phyloP scores from a whole-genome alignment of 2,329 filamentous ascomycete genomes.

The Didymella pinodella region DNA sequence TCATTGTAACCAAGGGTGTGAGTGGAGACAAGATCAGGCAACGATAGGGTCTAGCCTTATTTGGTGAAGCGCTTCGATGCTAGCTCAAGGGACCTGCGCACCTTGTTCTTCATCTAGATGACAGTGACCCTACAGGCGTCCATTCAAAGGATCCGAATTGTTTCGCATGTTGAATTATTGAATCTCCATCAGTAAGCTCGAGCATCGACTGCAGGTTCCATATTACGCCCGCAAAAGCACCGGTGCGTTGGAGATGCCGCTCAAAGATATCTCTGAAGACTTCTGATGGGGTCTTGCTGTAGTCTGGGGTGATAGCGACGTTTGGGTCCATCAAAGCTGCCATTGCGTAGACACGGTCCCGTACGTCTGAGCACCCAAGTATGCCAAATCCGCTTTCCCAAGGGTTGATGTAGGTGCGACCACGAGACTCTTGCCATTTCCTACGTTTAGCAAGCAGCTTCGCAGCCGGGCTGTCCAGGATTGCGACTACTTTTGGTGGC shows the following conservation, averaged over 20 bases:
- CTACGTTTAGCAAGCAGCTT: background rate
- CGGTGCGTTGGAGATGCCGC: background rate
- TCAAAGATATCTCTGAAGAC: background rate
- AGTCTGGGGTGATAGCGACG: background rate
- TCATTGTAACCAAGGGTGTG: too few relatives aligned
- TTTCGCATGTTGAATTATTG: background rate
- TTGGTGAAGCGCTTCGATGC: background rate
- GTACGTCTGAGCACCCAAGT: background rate
- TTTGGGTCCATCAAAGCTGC: background rate
- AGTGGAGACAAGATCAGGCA: background rate
- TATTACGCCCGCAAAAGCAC: background rate
- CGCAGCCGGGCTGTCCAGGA: background rate
- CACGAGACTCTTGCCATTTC: background rate
- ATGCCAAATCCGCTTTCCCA: background rate
- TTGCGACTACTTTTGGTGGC: too few relatives aligned
- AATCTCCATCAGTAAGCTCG: background rate
- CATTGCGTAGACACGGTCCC: background rate
- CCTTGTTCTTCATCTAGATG: too few relatives aligned
- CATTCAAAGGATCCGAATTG: background rate
- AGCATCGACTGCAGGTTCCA: background rate
- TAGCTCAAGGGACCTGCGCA: too few relatives aligned
- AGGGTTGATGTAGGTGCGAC: background rate
- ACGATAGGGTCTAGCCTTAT: background rate
- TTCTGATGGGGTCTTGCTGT: background rate
- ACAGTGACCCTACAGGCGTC: background rate